These are phyloP conservation scores for Tricholoma hemisulphureum DNA, from an alignment of 768 basidiomycete genomes.

Conservation along the genomic window DNA sequence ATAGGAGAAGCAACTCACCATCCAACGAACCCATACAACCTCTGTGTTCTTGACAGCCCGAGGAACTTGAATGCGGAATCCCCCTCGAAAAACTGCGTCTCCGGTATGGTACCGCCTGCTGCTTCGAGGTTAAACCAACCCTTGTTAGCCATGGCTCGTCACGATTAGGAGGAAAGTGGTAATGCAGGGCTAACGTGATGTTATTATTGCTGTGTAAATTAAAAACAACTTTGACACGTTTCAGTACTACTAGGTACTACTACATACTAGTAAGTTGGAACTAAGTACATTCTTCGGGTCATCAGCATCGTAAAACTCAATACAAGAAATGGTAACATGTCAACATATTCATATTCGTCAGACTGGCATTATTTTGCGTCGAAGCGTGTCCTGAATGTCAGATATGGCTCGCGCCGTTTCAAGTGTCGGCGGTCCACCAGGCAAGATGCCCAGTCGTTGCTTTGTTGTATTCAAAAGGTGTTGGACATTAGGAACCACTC, in stretches of 20 bases:
- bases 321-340: neutral
- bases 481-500: slow-evolving; percentile 79
- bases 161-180: neutral
- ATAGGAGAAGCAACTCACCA: slow-evolving; percentile 52
- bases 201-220: neutral
- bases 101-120: slow-evolving; percentile 60
- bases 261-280: no score
- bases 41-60: slow-evolving; percentile 72
- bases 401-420: slow-evolving; percentile 69
- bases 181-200: neutral
- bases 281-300: no score
- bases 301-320: neutral
- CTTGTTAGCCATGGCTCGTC: slow-evolving; percentile 50
- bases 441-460: slow-evolving; percentile 75
- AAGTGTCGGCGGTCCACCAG: slow-evolving; percentile 62
- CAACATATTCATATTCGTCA: slow-evolving; percentile 12
- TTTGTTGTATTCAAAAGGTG: slow-evolving; percentile 74
- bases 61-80: slow-evolving; percentile 85
- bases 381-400: slow-evolving; percentile 74
- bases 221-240: neutral
- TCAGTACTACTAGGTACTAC: no score
- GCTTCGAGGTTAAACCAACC: slow-evolving; percentile 88
- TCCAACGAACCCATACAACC: slow-evolving; percentile 82
- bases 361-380: slow-evolving; percentile 37
- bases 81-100: slow-evolving; percentile 83